These are phyloP conservation scores for Epichloe amarillans DNA, from an alignment of 2,329 filamentous ascomycete species.

Conservation along the genomic window DNA sequence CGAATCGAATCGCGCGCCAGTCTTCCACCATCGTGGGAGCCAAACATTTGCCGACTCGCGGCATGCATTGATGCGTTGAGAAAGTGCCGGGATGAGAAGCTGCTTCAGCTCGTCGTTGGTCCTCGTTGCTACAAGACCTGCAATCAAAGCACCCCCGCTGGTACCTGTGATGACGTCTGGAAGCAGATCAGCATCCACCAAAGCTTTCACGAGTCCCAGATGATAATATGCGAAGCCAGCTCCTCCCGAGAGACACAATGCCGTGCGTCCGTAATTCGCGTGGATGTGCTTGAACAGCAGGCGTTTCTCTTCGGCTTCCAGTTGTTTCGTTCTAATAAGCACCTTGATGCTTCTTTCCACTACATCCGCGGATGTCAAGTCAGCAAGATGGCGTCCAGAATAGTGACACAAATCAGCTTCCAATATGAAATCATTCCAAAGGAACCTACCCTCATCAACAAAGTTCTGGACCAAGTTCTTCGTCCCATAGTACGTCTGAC, in stretches of 20 bases:
- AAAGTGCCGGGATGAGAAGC: constrained; percentile 76
- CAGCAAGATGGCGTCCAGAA: background rate
- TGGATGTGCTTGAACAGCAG: constrained; percentile 75
- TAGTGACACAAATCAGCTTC: background rate
- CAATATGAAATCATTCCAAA: background rate
- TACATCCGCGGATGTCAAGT: constrained; percentile 14
- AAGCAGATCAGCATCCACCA: constrained; percentile 72
- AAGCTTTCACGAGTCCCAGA: constrained; percentile 79
- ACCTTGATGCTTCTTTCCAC: constrained; percentile 55
- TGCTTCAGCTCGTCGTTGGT: constrained; percentile 84
- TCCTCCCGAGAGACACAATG: constrained; percentile 83
- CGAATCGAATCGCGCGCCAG: constrained; percentile 86
- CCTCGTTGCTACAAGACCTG: constrained; percentile 72
- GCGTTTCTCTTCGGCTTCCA: constrained; percentile 62
- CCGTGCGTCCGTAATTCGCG: constrained; percentile 84
- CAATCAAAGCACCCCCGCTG: constrained; percentile 83
- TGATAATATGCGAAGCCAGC: constrained; percentile 96
- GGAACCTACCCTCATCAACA: constrained; percentile 58
- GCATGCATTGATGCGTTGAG: constrained; percentile 72
- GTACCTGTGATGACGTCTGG: constrained; percentile 95
- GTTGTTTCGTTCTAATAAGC: constrained; percentile 51
- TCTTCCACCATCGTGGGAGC: constrained; percentile 77
- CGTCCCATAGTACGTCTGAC: constrained; percentile 95
- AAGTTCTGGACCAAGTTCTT: constrained; percentile 87
- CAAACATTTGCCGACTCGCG: constrained; percentile 64